phyloP scores from a whole-genome alignment of 371 early-diverging fungal genomes.

The Mortierella sp. region DNA sequence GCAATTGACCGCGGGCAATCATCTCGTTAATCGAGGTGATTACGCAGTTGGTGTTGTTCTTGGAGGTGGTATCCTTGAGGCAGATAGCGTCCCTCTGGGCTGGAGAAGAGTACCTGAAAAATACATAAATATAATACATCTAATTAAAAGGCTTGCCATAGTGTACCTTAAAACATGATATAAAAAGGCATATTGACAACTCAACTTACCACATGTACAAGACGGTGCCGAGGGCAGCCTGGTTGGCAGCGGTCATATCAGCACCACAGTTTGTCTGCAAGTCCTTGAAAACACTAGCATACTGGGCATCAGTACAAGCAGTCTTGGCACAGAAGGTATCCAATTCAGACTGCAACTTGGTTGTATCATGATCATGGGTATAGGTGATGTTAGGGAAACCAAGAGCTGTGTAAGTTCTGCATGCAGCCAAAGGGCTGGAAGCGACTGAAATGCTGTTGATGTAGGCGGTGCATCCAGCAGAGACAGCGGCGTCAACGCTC shows the following conservation, averaged over 20 bases:
- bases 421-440: conserved; percentile 32
- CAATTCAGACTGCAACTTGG: conserved; percentile 31
- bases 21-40: conserved; percentile 42
- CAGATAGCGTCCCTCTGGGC: conserved; percentile 50
- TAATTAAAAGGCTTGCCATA: neutral
- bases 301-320: conserved; percentile 46
- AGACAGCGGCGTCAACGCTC: conserved; percentile 27
- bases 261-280: conserved; percentile 42
- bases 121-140: neutral
- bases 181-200: neutral
- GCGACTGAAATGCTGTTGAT: conserved; percentile 11
- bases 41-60: conserved; percentile 24
- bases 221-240: conserved; percentile 28
- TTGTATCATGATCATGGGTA: conserved; percentile 33
- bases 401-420: conserved; percentile 50
- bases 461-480: conserved; percentile 35
- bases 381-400: conserved; percentile 46
- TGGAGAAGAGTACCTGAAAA: conserved; percentile 45
- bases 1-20: conserved; percentile 38
- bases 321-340: conserved; percentile 35
- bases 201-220: conserved; percentile 51
- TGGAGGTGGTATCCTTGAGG: conserved; percentile 14
- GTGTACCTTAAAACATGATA: neutral
- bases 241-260: conserved; percentile 35
- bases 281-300: conserved; percentile 36